Conservation (phyloP, 192 early-diverging fungal genomes). For the Backusella morwellensis region DNA sequence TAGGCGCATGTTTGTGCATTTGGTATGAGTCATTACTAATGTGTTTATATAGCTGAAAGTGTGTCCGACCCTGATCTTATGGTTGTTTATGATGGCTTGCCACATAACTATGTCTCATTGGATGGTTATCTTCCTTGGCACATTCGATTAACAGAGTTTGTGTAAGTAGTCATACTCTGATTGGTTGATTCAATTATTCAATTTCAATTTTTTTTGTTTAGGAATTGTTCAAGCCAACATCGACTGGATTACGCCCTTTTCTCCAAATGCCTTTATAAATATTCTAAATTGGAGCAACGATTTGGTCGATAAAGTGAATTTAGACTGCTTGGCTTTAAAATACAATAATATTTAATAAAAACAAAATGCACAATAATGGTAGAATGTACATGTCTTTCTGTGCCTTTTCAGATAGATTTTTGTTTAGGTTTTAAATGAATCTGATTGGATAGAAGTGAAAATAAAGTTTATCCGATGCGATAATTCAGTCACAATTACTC, state of each 20-base stretch:
- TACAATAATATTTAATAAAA: neutral
- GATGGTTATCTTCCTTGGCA: slow-evolving; percentile 37
- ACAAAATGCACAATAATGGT: neutral
- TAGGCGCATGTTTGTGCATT: neutral
- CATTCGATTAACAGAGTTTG: slow-evolving; percentile 29
- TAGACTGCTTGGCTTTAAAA: neutral
- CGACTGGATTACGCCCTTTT: slow-evolving; percentile 9
- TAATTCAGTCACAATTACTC: too few species aligned
- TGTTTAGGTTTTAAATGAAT: too few species aligned
- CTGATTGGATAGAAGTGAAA: too few species aligned
- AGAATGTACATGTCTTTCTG: neutral
- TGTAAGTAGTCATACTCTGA: slow-evolving; percentile 5
- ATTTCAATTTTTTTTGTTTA: neutral
- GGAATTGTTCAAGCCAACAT: slow-evolving; percentile 1
- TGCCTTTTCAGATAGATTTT: neutral
- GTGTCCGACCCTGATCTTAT: slow-evolving; percentile 30
- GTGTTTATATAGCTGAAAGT: neutral
- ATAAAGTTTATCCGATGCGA: too few species aligned
- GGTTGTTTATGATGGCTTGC: slow-evolving; percentile 33
- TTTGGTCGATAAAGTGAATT: slow-evolving; percentile 14
- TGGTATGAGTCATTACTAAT: slow-evolving; percentile 7
- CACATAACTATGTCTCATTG: slow-evolving; percentile 32
- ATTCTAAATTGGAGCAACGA: slow-evolving; percentile 16
- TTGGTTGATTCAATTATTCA: neutral
- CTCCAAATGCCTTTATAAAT: slow-evolving; percentile 11